phyloP scores from a whole-genome alignment of 2,329 filamentous ascomycete species.

The Colletotrichum orbiculare region DNA sequence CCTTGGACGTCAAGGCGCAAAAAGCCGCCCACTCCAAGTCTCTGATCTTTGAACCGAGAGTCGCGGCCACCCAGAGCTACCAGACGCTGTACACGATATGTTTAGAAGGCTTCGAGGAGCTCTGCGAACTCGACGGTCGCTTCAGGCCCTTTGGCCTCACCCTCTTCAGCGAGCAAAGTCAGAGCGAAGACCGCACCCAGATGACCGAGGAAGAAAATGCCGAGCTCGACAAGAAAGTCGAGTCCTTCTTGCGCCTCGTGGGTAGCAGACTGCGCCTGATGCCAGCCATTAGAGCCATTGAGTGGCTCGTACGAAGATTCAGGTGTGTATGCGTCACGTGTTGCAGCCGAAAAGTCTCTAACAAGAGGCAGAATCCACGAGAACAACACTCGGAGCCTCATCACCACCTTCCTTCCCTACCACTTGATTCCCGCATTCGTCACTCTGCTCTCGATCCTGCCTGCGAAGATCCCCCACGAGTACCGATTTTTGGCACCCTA shows the following conservation, averaged over 20 bases:
- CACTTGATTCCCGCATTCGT: conserved; percentile 87
- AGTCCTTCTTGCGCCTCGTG: conserved; percentile 84
- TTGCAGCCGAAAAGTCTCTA: conserved; percentile 21
- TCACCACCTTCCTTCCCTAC: conserved; percentile 92
- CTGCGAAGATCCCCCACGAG: conserved; percentile 76
- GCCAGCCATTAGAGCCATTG: conserved; percentile 89
- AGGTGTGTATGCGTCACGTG: conserved; percentile 64
- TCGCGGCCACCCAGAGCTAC: conserved; percentile 89
- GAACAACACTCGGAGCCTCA: conserved; percentile 81
- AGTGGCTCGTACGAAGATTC: conserved; percentile 95
- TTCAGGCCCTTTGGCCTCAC: conserved; percentile 80
- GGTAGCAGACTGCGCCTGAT: conserved; percentile 82
- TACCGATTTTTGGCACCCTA: conserved; percentile 91
- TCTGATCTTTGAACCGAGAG: conserved; percentile 87
- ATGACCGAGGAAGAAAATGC: conserved; percentile 85
- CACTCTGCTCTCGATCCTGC: conserved; percentile 87
- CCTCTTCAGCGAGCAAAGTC: conserved; percentile 95
- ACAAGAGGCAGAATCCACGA: conserved; percentile 79
- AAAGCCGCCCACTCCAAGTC: conserved; percentile 93
- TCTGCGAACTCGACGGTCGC: conserved; percentile 86
- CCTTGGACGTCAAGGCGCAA: conserved; percentile 92
- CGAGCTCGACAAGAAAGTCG: conserved; percentile 80
- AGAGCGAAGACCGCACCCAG: conserved; percentile 85
- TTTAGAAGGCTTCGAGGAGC: conserved; percentile 87
- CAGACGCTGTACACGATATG: conserved; percentile 90